phyloP scores from a whole-genome alignment of 192 early-diverging fungal genomes.

The Coemansia sp. region DNA sequence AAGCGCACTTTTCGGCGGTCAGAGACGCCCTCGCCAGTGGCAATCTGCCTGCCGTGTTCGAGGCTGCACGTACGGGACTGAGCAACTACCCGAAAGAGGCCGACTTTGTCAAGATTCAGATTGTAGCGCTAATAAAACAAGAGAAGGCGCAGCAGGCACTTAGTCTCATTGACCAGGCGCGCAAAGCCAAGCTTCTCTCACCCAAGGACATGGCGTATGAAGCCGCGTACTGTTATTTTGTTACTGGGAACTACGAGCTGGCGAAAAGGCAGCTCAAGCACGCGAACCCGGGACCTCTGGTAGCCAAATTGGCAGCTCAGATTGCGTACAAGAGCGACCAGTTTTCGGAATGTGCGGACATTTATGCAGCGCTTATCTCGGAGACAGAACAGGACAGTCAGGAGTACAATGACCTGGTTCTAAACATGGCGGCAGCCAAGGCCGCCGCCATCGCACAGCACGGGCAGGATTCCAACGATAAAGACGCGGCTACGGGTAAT shows the following conservation, averaged over 20 bases:
- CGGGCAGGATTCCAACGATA: neutral
- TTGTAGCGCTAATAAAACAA: conserved; percentile 43
- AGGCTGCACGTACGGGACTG: conserved; percentile 27
- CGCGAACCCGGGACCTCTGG: conserved; percentile 7
- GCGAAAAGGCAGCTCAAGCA: conserved; percentile 18
- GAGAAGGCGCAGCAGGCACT: conserved; percentile 34
- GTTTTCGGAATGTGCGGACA: conserved; percentile 31
- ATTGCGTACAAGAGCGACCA: conserved; percentile 47
- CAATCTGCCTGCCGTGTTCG: conserved; percentile 17
- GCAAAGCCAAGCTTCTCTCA: conserved; percentile 14
- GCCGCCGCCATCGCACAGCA: conserved; percentile 34
- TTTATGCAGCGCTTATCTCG: conserved; percentile 32
- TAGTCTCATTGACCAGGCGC: conserved; percentile 23
- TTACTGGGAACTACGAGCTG: conserved; percentile 26
- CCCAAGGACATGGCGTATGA: conserved; percentile 28
- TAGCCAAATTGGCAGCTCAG: conserved; percentile 34
- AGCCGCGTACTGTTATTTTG: conserved; percentile 46
- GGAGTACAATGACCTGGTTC: conserved; percentile 27
- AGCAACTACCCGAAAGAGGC: conserved; percentile 26
- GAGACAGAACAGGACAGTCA: conserved; percentile 7
- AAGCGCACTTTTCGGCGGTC: conserved; percentile 32
- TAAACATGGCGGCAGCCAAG: conserved; percentile 42
- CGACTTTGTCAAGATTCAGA: conserved; percentile 42
- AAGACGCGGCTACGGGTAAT: neutral
- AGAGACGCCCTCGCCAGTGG: conserved; percentile 21